Percentiles rank a stretch among this genome's conserved stretches.
Conservation (phyloP, 768 basidiomycete species). For the Lactarius indigo region DNA sequence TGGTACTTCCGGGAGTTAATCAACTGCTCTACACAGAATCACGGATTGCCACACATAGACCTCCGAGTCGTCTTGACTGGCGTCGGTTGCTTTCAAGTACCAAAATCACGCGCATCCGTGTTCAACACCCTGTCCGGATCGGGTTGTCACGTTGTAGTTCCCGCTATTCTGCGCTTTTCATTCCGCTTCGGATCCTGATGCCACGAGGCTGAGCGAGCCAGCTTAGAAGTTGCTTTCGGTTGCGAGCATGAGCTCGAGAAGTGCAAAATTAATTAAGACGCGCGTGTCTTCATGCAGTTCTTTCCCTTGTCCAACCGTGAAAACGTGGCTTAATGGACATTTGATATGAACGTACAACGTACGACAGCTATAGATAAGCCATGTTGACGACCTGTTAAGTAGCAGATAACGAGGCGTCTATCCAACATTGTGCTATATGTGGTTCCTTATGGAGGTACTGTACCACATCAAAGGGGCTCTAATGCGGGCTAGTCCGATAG, state of each 20-base stretch:
- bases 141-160: constrained; percentile 7
- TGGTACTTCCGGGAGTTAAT: constrained; percentile 5
- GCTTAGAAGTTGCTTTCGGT: constrained; percentile 7
- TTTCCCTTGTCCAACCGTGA: constrained; percentile 1
- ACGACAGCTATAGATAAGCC: constrained; percentile 12
- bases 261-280: background rate
- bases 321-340: constrained; percentile 15
- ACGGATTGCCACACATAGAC: background rate
- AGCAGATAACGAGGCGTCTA: constrained; percentile 1
- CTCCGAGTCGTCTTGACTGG: background rate
- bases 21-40: background rate
- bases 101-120: background rate
- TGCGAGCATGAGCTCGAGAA: constrained; percentile 11
- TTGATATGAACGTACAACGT: background rate
- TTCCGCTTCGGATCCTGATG: constrained; percentile 6
- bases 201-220: background rate
- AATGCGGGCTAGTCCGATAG: constrained; percentile 11
- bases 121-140: background rate
- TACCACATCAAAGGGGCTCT: background rate
- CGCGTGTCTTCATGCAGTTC: background rate
- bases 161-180: background rate
- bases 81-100: background rate
- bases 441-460: constrained; percentile 3
- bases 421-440: background rate
- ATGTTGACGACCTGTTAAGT: background rate